Evolutionary conservation across 768 basidiomycete genomes (phyloP), one percentile per base, ranked within the genome.

Genomic region (Tricholoma matsutake): DNA sequence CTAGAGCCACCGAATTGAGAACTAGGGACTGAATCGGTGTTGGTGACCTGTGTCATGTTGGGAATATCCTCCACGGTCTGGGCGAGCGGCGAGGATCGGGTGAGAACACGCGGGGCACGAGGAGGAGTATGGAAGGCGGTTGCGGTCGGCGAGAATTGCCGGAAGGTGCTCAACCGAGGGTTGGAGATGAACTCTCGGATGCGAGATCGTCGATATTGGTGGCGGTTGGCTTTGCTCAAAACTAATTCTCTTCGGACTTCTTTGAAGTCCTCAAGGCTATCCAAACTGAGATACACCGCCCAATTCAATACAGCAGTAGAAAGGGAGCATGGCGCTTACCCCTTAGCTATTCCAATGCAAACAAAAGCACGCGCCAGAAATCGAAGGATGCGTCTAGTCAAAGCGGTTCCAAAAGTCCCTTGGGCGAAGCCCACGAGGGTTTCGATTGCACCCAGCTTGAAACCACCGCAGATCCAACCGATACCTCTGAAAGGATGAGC

Each of bases 371-470:
- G 78, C 2, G 79, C 78, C 10, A 86, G 39, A 56, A 87, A 71
- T 47, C 87, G 78, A 35, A 93, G 61, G 20, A 85, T 73, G 14
- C 90, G 82, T 37, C 91, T 78, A 8, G 81, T 76, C 13, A 92
- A 63, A 0, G 78, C 73, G 9, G 81, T 64, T 1, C 78, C 81
- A 66, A 91, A 91, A 7, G 77, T 76, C 28, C 76, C 78, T 13
- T 75, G 72, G 2, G 79, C 80, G 64, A 91, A 91, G 0, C 89
- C 91, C 9, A 87, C 67, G 6, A 84, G 70, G 5, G 82, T 84
- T 72, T 93, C 91, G 52, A 86, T 68, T 3, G 83, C 83, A 9
- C 88, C 88, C 25, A 92, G 67, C 66, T 84, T 82, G 58, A 88
- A 68, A 3, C 83, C 88, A 0, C 68, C 74, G n/a, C 80, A 74